phyloP scores from a whole-genome alignment of 495 filamentous ascomycete species.

The Aspergillus bertholletiae region DNA sequence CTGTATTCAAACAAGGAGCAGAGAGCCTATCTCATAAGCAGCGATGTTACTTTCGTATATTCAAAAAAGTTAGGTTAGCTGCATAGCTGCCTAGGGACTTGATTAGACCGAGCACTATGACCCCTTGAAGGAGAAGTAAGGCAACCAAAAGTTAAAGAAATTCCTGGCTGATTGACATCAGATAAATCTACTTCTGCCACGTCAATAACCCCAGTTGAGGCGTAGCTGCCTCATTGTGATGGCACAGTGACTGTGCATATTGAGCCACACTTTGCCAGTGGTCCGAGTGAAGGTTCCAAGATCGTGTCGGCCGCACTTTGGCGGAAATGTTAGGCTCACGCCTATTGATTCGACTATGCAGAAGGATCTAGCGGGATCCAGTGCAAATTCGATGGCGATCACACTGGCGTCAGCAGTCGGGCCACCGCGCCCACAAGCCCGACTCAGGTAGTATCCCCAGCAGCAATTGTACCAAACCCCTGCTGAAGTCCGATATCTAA shows the following conservation, averaged over 20 bases:
- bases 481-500: neutral
- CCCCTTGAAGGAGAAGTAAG: neutral
- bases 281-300: neutral
- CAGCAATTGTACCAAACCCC: constrained; percentile 3
- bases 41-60: no score
- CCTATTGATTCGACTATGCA: neutral
- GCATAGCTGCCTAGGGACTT: neutral
- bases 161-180: neutral
- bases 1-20: neutral
- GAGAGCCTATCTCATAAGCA: no score
- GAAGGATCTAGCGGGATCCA: constrained; percentile 1
- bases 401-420: neutral
- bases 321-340: constrained; percentile 2
- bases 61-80: neutral
- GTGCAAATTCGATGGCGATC: neutral
- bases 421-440: neutral
- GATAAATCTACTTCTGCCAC: constrained; percentile 18
- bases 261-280: constrained; percentile 4
- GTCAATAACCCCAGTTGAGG: constrained; percentile 18
- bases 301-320: neutral
- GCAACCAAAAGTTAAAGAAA: neutral
- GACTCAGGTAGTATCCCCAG: neutral
- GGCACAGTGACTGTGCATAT: constrained; percentile 11
- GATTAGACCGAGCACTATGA: neutral
- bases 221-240: constrained; percentile 12